Evolutionary conservation across 495 filamentous ascomycete genomes (phyloP), one percentile per base, ranked within the genome.

Genomic region (Hypoxylon crocopeplum): DNA sequence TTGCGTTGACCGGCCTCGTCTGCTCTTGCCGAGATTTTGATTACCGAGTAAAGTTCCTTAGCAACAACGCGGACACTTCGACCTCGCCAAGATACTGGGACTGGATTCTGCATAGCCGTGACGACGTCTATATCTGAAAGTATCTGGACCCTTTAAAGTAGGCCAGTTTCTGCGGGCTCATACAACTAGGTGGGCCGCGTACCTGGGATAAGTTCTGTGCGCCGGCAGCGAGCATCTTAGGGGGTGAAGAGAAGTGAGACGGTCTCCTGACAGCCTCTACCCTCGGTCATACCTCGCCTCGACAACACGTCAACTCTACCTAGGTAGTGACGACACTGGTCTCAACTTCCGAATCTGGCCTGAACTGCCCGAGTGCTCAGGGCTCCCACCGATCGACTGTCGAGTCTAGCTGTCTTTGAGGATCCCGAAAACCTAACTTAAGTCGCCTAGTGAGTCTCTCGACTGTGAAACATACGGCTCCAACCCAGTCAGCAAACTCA

Each of bases 181-280:
- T 51, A 46, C 46, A 52, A 17, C 22, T 5, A 46, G 38, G 57
- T 42, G 48, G 50, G 32, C 39, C 44, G 37, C 29, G 42, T 54
- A 1, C 22, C 36, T 45, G 8, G 45, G 33, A 40, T 29, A 25
- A 50, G 58, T 51, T 56, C 58, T 60, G 48, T 60, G 56, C 48
- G 56, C 41, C 15, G 33, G 42, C 48, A 32, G 37, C 39, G 45
- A 42, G 25, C 33, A 54, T 17, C 30, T 1, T 15, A 32, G 19
- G 30, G 37, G 37, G 24, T 37, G 30, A 21, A 15, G 7, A 16
- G n/a, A 49, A n/a, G 37, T 55, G 41, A 48, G 25, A 40, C 56
- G 20, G 19, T 15, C 38, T 30, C 22, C 19, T 48, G 13, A 46
- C 34, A 25, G 21, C 40, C 22, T 42, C 17, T 48, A 16, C 37